Evolutionary conservation across 306 rosid species (phyloP).

Genomic region (Hippophae tibetana): DNA sequence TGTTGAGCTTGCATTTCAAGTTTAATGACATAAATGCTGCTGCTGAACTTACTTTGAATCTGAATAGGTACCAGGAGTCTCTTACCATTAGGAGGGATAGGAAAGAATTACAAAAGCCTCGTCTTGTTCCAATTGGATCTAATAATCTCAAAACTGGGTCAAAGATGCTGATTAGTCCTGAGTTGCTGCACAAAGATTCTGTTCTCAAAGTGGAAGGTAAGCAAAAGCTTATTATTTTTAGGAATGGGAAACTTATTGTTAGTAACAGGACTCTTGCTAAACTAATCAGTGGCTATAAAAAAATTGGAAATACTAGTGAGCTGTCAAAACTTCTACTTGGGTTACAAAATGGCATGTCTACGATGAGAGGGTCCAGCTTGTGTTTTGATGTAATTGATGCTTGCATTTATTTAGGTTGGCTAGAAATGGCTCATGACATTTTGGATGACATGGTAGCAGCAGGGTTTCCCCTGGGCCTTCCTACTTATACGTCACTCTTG

Average conservation of each 20-base stretch:
- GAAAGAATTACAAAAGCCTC: conserved; percentile 27
- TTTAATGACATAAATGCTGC: conserved; percentile 61
- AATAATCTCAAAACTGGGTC: conserved; percentile 41
- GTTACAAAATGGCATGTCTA: conserved; percentile 37
- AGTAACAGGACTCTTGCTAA: conserved; percentile 54
- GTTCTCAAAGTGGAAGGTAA: conserved; percentile 55
- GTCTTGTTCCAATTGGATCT: conserved; percentile 64
- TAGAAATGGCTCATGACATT: conserved; percentile 81
- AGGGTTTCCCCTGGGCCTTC: conserved; percentile 29
- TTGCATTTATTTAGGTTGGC: conserved; percentile 74
- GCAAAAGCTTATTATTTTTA: conserved; percentile 39
- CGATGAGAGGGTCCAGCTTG: conserved; percentile 44
- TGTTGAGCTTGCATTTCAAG: conserved; percentile 78
- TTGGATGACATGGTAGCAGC: conserved; percentile 60
- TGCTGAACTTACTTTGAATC: conserved; percentile 50
- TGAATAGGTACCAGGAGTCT: conserved; percentile 34
- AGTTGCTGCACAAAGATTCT: conserved; percentile 52
- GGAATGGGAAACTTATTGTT: conserved; percentile 57
- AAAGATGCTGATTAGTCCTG: conserved; percentile 55
- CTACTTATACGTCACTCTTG: conserved; percentile 37
- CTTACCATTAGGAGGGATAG: conserved; percentile 18
- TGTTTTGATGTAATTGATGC: conserved; percentile 49
- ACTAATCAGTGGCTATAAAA: conserved; percentile 44
- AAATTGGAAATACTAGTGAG: conserved; percentile 36
- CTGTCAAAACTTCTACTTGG: conserved; percentile 52